Conservation (phyloP, 805 yeast species). For the Sugiyamaella smithiae region DNA sequence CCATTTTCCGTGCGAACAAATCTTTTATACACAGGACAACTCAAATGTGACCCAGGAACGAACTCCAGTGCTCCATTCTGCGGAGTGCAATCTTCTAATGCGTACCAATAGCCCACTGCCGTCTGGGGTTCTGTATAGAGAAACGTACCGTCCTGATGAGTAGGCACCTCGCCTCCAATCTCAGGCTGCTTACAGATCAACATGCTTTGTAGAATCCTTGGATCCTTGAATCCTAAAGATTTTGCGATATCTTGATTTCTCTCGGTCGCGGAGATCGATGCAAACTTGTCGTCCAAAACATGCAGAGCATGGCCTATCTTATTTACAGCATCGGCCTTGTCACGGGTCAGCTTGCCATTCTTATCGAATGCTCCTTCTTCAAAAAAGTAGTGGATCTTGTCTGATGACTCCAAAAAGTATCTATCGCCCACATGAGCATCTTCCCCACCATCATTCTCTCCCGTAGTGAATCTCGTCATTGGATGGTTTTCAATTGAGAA, state of each 20-base stretch:
- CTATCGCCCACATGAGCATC: constrained; percentile 67
- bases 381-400: constrained; percentile 65
- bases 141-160: constrained; percentile 75
- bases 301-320: constrained; percentile 81
- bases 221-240: constrained; percentile 55
- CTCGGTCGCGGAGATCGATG: constrained; percentile 48
- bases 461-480: constrained; percentile 65
- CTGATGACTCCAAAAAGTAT: constrained; percentile 66
- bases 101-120: constrained; percentile 80
- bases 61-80: constrained; percentile 68
- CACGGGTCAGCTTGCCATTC: constrained; percentile 49
- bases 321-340: constrained; percentile 59
- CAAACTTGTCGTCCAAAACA: constrained; percentile 49
- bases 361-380: constrained; percentile 66
- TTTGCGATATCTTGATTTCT: constrained; percentile 51
- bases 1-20: constrained; percentile 55
- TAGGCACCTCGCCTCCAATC: constrained; percentile 69
- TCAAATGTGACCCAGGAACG: constrained; percentile 68
- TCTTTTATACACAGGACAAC: constrained; percentile 53
- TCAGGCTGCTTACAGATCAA: constrained; percentile 74
- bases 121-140: constrained; percentile 67
- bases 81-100: constrained; percentile 67
- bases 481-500: constrained; percentile 62
- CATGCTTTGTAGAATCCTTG: constrained; percentile 76
- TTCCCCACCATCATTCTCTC: constrained; percentile 37